A percentile compares a stretch with the other conserved stretches of the same genome.
Evolutionary conservation across 176 grass and related monocot species (phyloP).

Genomic region (Eragrostis nindensis): DNA sequence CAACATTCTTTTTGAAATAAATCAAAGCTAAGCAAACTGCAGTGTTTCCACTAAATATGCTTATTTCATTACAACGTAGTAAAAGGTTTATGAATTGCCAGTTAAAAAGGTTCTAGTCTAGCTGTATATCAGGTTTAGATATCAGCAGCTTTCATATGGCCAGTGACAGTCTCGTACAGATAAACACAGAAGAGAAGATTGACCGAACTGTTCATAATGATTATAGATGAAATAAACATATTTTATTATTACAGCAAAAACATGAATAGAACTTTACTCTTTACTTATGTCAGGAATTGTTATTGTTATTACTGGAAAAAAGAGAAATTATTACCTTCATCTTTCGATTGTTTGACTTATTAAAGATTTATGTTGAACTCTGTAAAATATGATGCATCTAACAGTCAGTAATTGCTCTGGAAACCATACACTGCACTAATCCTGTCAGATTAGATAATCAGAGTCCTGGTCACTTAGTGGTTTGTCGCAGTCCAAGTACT

Average conservation of each 20-base stretch:
- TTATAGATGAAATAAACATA: neutral
- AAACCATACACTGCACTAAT: neutral
- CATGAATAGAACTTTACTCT: neutral
- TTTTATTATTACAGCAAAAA: neutral
- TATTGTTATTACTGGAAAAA: too few species aligned
- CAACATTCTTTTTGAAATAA: neutral
- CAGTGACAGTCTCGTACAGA: neutral
- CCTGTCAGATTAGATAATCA: neutral
- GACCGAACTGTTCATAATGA: neutral
- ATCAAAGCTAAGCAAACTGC: neutral
- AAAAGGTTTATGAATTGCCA: neutral
- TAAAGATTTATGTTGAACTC: neutral
- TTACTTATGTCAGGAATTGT: neutral
- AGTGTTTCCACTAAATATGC: neutral
- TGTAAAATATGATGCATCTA: neutral
- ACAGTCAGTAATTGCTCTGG: neutral
- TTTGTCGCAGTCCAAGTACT: neutral
- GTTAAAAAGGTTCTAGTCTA: neutral
- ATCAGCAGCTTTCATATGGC: neutral
- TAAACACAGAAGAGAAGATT: conserved; percentile 3
- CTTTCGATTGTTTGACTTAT: neutral
- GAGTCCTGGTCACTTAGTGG: neutral
- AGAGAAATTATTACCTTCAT: neutral
- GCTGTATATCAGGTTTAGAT: neutral
- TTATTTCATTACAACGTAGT: neutral